Evolutionary conservation across 2,329 filamentous ascomycete genomes (phyloP).

Genomic region (Xylaria sp.): DNA sequence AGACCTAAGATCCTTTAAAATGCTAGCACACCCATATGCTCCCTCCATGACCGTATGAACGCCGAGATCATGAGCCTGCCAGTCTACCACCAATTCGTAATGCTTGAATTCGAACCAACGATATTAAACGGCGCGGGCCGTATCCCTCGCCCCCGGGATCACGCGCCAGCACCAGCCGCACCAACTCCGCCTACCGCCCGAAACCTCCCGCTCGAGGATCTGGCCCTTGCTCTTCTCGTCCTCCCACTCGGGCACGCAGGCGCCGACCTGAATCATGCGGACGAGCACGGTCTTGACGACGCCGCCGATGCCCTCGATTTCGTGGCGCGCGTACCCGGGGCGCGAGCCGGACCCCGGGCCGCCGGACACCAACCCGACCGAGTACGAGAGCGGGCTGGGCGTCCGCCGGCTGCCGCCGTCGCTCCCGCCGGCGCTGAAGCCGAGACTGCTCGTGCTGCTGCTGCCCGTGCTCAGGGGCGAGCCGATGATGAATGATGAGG

Average conservation of each 20-base stretch:
- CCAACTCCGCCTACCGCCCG: constrained; percentile 76
- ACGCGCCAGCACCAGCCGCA: constrained; percentile 90
- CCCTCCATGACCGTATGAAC: constrained; percentile 3
- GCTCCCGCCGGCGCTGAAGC: constrained; percentile 19
- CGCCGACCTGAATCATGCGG: constrained; percentile 79
- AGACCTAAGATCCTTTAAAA: not conserved
- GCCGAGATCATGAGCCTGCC: constrained; percentile 2
- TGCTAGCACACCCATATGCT: constrained; percentile 9
- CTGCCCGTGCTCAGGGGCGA: constrained; percentile 22
- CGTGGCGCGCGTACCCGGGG: constrained; percentile 81
- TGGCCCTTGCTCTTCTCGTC: constrained; percentile 72
- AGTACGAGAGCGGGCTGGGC: constrained; percentile 49
- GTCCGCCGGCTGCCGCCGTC: constrained; percentile 27
- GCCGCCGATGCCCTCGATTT: constrained; percentile 90
- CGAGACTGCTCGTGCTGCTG: constrained; percentile 4
- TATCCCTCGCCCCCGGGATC: constrained; percentile 63
- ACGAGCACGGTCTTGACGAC: constrained; percentile 88
- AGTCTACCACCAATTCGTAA: constrained; percentile 7
- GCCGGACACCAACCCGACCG: not conserved
- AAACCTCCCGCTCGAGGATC: constrained; percentile 73
- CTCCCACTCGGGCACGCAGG: constrained; percentile 83
- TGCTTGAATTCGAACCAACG: constrained; percentile 5
- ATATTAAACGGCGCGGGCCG: constrained; percentile 5
- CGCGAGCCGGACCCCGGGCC: constrained; percentile 46
- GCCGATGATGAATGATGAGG: constrained; percentile 17